Base-by-base conservation (phyloP, 75 land plant genomes). In the Cupressus sempervirens region DNA sequence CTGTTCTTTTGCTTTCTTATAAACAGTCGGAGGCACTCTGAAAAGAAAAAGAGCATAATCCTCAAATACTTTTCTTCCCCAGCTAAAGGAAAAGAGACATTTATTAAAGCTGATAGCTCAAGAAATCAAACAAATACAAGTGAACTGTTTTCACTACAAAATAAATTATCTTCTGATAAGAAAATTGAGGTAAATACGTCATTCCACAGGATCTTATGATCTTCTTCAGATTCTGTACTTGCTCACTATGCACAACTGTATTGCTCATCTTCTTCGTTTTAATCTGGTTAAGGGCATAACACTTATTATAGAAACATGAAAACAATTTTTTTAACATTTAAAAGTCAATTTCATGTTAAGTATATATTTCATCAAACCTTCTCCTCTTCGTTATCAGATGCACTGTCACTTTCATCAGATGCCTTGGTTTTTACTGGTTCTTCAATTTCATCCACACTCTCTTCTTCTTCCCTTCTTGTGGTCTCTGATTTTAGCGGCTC, bases 171-270 rank as follows among this genome's bases (percentile, higher is more conserved):
- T 56, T 74, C 12, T 40, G 56, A 67, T 86, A 41, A 41, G 45
- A 40, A 18, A 30, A 73, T 40, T 0, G 3, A 76, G 45, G 58
- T 72, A 23, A 87, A 58, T 88, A 96, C 97, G 90, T 89, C 88
- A 94, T 91, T 62, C 94, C 99, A 88, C 97, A 95, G 30, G 97
- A 87, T 90, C 93, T 97, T 62, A 95, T 95, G 41, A 94, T 86
- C 65, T 93, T 89, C 86, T 94, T 97, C 43, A 97, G 89, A 76
- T 95, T 91, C 90, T 95, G 95, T 41, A 97, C 94, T 29, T 88
- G 87, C 77, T 90, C 94, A 8, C 93, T 92, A 88, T 92, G 91
- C 43, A 80, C 92, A 85, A 85, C 85, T 73, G 91, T 46, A 80
- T 76, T 87, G 83, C 86, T 91, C 84, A 79, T 93, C 86, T 76